phyloP scores from a whole-genome alignment of 768 basidiomycete species.

The Cystofilobasidium macerans region DNA sequence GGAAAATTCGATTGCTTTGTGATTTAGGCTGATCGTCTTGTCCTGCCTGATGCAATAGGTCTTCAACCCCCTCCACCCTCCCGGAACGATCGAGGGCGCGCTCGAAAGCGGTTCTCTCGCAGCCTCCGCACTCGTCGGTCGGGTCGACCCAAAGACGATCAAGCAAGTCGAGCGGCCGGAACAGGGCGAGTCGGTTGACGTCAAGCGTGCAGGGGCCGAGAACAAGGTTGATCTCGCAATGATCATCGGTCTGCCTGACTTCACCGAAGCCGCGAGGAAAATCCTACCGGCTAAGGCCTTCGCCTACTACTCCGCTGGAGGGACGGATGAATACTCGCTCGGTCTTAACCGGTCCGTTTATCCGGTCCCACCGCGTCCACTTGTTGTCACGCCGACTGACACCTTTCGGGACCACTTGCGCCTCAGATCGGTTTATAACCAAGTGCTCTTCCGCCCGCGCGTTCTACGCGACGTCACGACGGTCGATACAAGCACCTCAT shows the following conservation, averaged over 20 bases:
- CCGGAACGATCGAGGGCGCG: constrained; percentile 35
- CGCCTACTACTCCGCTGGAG: constrained; percentile 37
- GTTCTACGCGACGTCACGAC: constrained; percentile 35
- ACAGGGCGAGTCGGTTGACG: constrained; percentile 20
- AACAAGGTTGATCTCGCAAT: constrained; percentile 32
- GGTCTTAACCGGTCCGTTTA: constrained; percentile 29
- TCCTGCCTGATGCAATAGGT: constrained; percentile 16
- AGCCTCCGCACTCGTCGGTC: constrained; percentile 28
- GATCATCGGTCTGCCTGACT: constrained; percentile 38
- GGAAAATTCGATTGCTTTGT: not conserved
- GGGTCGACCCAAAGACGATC: constrained; percentile 34
- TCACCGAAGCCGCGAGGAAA: constrained; percentile 34
- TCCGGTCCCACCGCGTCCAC: not conserved
- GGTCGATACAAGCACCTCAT: constrained; percentile 36
- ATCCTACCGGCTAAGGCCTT: constrained; percentile 36
- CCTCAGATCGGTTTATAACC: constrained; percentile 33
- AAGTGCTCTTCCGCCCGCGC: constrained; percentile 38
- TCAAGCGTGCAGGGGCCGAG: constrained; percentile 26
- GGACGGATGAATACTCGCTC: constrained; percentile 35
- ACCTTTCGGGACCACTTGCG: constrained; percentile 29
- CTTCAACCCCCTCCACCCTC: constrained; percentile 37
- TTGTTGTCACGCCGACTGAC: not conserved
- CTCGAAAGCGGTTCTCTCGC: constrained; percentile 22
- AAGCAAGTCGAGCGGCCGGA: constrained; percentile 25
- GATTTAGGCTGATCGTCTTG: not conserved